phyloP scores from a whole-genome alignment of 2,329 filamentous ascomycete species.

The Bisporella sp. region DNA sequence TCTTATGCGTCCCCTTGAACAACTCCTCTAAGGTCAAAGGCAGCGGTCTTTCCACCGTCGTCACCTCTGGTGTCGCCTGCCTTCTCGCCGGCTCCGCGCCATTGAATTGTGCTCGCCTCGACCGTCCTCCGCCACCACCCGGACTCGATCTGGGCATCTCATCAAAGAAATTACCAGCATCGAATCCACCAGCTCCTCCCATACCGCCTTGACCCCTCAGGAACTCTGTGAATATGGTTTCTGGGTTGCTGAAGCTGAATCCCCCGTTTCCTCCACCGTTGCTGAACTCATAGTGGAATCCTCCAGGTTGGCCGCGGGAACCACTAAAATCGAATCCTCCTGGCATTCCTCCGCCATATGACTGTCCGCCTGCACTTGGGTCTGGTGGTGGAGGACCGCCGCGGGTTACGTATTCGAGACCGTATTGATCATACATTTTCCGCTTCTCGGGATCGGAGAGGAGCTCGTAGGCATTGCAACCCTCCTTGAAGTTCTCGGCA shows the following conservation, averaged over 20 bases:
- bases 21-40: conserved; percentile 81
- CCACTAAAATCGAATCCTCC: conserved; percentile 41
- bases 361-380: conserved; percentile 45
- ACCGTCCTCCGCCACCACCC: conserved; percentile 36
- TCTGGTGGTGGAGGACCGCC: conserved; percentile 67
- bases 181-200: conserved; percentile 36
- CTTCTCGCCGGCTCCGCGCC: conserved; percentile 31
- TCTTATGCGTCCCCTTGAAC: conserved; percentile 82
- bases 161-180: conserved; percentile 42
- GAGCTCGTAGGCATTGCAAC: conserved; percentile 96
- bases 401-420: conserved; percentile 83
- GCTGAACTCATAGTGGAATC: conserved; percentile 36
- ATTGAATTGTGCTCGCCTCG: conserved; percentile 32
- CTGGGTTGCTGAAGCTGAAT: conserved; percentile 79
- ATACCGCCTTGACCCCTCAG: conserved; percentile 49
- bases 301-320: conserved; percentile 39
- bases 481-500: conserved; percentile 94
- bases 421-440: conserved; percentile 90
- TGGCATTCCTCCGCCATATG: conserved; percentile 52
- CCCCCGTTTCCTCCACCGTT: conserved; percentile 44
- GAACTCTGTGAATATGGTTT: conserved; percentile 82
- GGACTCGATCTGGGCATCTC: conserved; percentile 24
- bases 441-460: conserved; percentile 95
- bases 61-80: conserved; percentile 70
- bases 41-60: conserved; percentile 80